Evolutionary conservation across 1,284 basidiomycete species (phyloP), one percentile per base, ranked within the genome.

Genomic region (Anthracocystis panici-leucophaei): DNA sequence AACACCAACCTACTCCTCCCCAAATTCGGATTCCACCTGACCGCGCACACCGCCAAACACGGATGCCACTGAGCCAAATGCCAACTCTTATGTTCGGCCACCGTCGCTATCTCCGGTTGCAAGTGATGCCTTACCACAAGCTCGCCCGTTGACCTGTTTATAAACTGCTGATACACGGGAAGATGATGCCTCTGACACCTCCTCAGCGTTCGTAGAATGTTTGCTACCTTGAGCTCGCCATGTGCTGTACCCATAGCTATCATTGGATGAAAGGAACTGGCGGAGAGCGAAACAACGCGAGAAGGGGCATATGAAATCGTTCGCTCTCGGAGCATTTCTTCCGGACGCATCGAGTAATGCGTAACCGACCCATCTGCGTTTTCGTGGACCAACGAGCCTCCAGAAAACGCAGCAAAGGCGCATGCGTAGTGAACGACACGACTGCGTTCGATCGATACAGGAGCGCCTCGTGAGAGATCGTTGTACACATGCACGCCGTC

Each of bases 11-110:
- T 50, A 2, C 38, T 41, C 29, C 68, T 23, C 1, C 41, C 61
- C 41, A 73, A 25, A 23, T 77, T 77, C 18, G 53, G 57, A 40
- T 70, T 70, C 75, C 75, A 77, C 21, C 29, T 33, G 0, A 65
- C 57, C 23, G 53, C 56, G 0, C 59, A 70, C n/a, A 74, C 60
- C n/a, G 53, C 56, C 33, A 77, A 27, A 12, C 8, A 14, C 8
- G 66, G 54, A 50, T 65, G 55, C 63, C 63, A 74, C n/a, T 52
- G 33, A 1, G 31, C 57, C 35, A 62, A 38, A 21, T 65, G 58
- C 55, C 55, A 69, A 18, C 12, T 27, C 51, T 55, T 73, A 1
- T 3, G 10, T 21, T 76, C 68, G 0, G 57, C 65, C 12, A 40
- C 2, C 14, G 62, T 63, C 10, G 65, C 65, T 0, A 57, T 21